Conservation (phyloP, 1,284 basidiomycete genomes). For the Omphalotus olearius region DNA sequence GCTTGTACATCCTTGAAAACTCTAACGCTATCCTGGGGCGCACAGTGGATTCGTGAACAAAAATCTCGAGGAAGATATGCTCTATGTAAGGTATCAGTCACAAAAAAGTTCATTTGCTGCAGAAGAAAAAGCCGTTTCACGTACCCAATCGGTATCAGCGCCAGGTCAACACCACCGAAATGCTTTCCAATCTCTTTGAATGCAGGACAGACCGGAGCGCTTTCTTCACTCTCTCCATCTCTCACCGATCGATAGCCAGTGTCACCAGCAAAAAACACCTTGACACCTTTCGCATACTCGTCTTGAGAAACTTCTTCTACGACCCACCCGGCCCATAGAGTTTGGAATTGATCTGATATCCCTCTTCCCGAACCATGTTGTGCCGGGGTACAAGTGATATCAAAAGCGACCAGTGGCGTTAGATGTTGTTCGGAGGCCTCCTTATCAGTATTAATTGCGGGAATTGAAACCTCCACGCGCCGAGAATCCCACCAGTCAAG, state of each 20-base stretch:
- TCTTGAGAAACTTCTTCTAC: slow-evolving; percentile 14
- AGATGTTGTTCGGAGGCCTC: background rate
- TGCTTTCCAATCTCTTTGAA: slow-evolving; percentile 51
- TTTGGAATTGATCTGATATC: slow-evolving; percentile 17
- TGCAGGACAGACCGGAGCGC: slow-evolving; percentile 45
- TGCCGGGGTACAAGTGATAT: slow-evolving; percentile 42
- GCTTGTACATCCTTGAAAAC: slow-evolving; percentile 48
- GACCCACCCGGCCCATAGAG: slow-evolving; percentile 21
- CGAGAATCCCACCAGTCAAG: slow-evolving; percentile 10
- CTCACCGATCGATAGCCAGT: slow-evolving; percentile 41
- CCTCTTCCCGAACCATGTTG: slow-evolving; percentile 45
- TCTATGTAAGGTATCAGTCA: slow-evolving; percentile 22
- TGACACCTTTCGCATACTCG: slow-evolving; percentile 7
- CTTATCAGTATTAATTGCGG: background rate
- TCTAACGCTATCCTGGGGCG: slow-evolving; percentile 45
- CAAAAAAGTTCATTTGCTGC: no score
- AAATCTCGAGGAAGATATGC: slow-evolving; percentile 46
- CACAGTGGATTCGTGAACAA: slow-evolving; percentile 44
- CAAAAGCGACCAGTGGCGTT: slow-evolving; percentile 12
- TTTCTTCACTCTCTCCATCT: slow-evolving; percentile 29
- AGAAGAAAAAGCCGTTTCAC: no score
- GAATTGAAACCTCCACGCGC: background rate
- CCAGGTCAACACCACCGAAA: slow-evolving; percentile 44
- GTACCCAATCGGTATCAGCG: slow-evolving; percentile 50
- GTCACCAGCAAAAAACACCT: slow-evolving; percentile 56